These are phyloP conservation scores for Clarireedia monteithiana DNA, from an alignment of 2,329 filamentous ascomycete genomes.

Conservation along the genomic window DNA sequence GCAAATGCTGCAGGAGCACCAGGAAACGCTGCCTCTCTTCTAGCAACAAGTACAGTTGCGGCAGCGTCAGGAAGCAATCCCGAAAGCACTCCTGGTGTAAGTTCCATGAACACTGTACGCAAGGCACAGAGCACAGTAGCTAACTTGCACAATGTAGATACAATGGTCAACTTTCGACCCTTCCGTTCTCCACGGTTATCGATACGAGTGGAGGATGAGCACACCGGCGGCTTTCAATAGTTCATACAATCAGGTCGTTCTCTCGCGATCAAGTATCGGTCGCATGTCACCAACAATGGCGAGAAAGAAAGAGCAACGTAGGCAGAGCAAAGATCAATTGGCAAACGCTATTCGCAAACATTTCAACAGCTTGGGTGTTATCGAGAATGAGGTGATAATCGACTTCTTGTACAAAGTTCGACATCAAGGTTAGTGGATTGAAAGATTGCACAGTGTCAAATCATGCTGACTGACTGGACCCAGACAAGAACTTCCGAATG, in stretches of 20 bases:
- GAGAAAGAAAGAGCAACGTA: slow-evolving; percentile 51
- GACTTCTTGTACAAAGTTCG: slow-evolving; percentile 35
- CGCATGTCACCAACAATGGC: slow-evolving; percentile 70
- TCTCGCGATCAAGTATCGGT: slow-evolving; percentile 59
- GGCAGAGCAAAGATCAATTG: slow-evolving; percentile 65
- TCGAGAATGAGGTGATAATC: slow-evolving; percentile 77
- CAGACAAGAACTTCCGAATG: slow-evolving; percentile 34
- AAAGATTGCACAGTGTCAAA: background rate
- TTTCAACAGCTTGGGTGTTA: slow-evolving; percentile 72
- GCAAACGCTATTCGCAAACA: slow-evolving; percentile 69
- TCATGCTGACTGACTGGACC: slow-evolving; percentile 8
- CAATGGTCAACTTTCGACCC: slow-evolving; percentile 63
- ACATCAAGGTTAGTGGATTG: slow-evolving; percentile 25
- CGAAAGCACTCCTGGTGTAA: slow-evolving; percentile 25
- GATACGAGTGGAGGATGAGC: slow-evolving; percentile 63
- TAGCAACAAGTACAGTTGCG: slow-evolving; percentile 7
- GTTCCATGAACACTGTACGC: background rate
- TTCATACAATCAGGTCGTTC: slow-evolving; percentile 53
- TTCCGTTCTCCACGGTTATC: slow-evolving; percentile 64
- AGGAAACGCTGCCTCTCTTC: slow-evolving; percentile 24
- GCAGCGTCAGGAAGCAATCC: slow-evolving; percentile 6
- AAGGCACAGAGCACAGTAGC: background rate
- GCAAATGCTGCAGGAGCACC: slow-evolving; percentile 13
- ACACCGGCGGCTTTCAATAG: slow-evolving; percentile 63
- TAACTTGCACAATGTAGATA: slow-evolving; percentile 33